Evolutionary conservation across 106 monocot genomes (phyloP).

Genomic region (Vanilla planifolia): DNA sequence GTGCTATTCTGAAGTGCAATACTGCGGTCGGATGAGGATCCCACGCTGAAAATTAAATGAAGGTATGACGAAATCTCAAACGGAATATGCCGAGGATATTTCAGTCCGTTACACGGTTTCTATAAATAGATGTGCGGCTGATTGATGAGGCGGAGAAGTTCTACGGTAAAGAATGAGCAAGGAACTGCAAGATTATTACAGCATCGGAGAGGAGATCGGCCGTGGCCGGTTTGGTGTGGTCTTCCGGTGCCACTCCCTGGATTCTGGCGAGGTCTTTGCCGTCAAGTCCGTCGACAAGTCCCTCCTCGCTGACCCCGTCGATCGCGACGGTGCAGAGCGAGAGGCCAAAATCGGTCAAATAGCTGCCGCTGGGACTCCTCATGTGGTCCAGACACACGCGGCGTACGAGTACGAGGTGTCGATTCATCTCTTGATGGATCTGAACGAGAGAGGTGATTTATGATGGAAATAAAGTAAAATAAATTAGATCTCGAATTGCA

Average conservation of each 20-base stretch:
- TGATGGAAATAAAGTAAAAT: no score
- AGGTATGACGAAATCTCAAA: no score
- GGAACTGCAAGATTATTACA: constrained; percentile 24
- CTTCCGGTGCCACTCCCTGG: constrained; percentile 18
- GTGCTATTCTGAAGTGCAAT: no score
- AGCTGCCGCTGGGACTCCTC: constrained; percentile 27
- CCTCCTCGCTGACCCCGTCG: constrained; percentile 24
- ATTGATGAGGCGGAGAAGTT: no score
- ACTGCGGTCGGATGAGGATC: no score
- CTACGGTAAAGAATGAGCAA: constrained; percentile 18
- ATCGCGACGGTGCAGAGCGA: constrained; percentile 17
- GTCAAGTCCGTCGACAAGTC: constrained; percentile 45
- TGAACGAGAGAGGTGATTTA: constrained; percentile 37
- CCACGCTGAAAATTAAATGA: no score
- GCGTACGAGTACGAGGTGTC: constrained; percentile 38
- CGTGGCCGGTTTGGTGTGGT: constrained; percentile 49
- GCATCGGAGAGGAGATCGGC: constrained; percentile 48
- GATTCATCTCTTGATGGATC: constrained; percentile 45
- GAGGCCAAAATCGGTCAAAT: constrained; percentile 35
- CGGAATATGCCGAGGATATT: no score
- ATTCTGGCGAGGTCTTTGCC: constrained; percentile 31
- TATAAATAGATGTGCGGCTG: no score
- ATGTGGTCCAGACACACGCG: constrained; percentile 30
- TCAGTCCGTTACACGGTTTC: no score
- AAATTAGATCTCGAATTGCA: no score